Conservation (phyloP, 148 eudicot species). For the Rheum nobile region DNA sequence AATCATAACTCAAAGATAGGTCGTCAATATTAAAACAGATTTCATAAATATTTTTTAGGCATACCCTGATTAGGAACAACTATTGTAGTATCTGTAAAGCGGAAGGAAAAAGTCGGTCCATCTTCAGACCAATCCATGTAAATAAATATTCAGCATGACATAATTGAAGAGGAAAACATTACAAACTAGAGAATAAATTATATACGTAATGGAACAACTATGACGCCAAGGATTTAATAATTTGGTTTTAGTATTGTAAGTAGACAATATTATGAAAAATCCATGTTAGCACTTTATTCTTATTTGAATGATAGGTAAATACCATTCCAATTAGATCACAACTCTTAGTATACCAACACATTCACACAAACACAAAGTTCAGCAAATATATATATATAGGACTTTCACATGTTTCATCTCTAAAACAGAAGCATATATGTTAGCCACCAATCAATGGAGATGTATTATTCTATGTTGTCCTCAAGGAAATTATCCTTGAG, state of each 20-base stretch:
- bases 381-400: too few relatives aligned
- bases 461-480: too few relatives aligned
- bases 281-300: background rate
- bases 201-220: background rate
- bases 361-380: too few relatives aligned
- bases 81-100: slow-evolving; percentile 72
- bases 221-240: background rate
- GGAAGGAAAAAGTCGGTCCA: slow-evolving; percentile 89
- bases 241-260: background rate
- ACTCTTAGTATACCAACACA: too few relatives aligned
- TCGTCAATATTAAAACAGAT: background rate
- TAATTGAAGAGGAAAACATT: background rate
- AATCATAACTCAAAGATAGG: background rate
- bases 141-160: slow-evolving; percentile 11
- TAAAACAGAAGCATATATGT: too few relatives aligned
- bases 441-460: too few relatives aligned
- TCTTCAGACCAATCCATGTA: slow-evolving; percentile 82
- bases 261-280: background rate
- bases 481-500: too few relatives aligned
- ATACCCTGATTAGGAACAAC: slow-evolving; percentile 82
- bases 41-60: slow-evolving; percentile 3
- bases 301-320: background rate
- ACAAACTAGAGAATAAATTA: background rate
- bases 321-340: background rate
- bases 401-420: too few relatives aligned